Evolutionary conservation across 78 protist genomes (phyloP), one percentile per base, ranked within the genome.

Genomic region (Dictyostelium firmibasis): DNA sequence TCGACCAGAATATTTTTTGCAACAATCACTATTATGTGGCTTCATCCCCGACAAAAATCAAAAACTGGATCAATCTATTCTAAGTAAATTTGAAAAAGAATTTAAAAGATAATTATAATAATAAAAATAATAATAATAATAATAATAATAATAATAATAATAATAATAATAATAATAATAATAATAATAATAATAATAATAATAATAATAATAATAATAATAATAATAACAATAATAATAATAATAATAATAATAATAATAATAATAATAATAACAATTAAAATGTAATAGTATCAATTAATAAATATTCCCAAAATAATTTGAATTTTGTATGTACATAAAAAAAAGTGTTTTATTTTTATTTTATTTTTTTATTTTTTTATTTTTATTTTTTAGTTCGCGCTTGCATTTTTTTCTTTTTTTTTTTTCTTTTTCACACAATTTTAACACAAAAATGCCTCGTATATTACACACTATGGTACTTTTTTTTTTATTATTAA

Each of bases 71-170:
- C 67, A 47, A n/a, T 20, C 60, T 0, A n/a, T 89, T 10, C 35
- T 89, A 13, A 84, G 78, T 47, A 81, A 89, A 81, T 89, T 81
- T 47, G 94, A 89, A 60, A 89, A 89, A 67, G 94, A 89, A 35
- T 89, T 92, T 35, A 92, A 85, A 44, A 92, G 44, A 67, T 92
- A 85, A 83, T 23, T 25, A 89, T 16, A 25, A 74, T 29, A 29
- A 86, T 27, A 41, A 36, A 27, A 36, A 44, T 44, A 44, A 44
- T 44, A 44, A 44, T 44, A 44, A 44, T 44, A 41, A 41, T 41
- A 41, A 41, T 41, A 41, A 41, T 41, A 41, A 41, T 41, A 41
- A 41, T 41, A 41, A 41, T 41, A 41, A 41, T 41, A 41, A 41
- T 41, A 41, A 41, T 41, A 41, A 41, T 41, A 41, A 41, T 41